Conservation (phyloP, 208 protist genomes). For the Acanthamoeba lenticulata region DNA sequence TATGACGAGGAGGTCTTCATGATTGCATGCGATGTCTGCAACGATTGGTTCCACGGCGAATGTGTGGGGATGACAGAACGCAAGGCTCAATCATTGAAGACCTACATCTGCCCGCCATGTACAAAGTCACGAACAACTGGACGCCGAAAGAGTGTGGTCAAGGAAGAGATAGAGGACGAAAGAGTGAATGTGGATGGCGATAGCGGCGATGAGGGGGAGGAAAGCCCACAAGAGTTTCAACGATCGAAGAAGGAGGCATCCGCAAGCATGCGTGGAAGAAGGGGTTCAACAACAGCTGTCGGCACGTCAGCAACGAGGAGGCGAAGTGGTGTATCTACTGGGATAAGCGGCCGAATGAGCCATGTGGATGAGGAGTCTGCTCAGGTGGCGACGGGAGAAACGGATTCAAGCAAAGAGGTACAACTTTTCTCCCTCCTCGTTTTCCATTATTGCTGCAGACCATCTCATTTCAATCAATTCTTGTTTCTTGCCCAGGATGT, state of each 20-base stretch:
- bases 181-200: not conserved
- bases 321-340: too few species aligned
- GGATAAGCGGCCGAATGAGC: too few species aligned
- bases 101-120: conserved; percentile 76
- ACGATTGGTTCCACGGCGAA: conserved; percentile 80
- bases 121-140: conserved; percentile 54
- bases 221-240: not conserved
- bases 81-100: conserved; percentile 70
- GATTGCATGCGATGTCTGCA: conserved; percentile 77
- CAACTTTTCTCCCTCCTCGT: not conserved
- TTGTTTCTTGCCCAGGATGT: not conserved
- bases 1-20: conserved; percentile 77
- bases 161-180: not conserved
- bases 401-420: not conserved
- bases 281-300: too few species aligned
- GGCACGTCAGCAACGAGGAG: too few species aligned
- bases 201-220: not conserved
- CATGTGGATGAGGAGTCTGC: too few species aligned
- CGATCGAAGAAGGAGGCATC: not conserved
- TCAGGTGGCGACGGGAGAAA: not conserved
- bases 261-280: not conserved
- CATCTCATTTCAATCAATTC: not conserved
- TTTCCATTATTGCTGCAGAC: not conserved
- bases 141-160: not conserved
- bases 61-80: conserved; percentile 76